Conservation (phyloP, 1,284 basidiomycete species). For the Inonotus obliquus region DNA sequence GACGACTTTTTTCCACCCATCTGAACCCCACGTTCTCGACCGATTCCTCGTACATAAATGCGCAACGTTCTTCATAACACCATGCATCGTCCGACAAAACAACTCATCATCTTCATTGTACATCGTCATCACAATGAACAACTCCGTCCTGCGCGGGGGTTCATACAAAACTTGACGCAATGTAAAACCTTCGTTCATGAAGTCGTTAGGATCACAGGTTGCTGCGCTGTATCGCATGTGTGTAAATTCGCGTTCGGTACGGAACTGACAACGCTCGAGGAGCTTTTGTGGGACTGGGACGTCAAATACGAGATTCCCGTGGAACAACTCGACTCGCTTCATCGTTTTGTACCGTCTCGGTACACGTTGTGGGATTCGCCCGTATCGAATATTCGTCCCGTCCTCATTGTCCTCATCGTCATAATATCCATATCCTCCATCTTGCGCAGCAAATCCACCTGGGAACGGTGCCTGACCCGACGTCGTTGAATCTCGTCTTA, state of each 20-base stretch:
- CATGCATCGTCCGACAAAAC: slow-evolving; percentile 87
- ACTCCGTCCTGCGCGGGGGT: slow-evolving; percentile 73
- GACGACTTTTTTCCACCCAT: slow-evolving; percentile 93
- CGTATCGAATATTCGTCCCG: slow-evolving; percentile 66
- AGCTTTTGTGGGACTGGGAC: slow-evolving; percentile 82
- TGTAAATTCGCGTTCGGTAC: slow-evolving; percentile 85
- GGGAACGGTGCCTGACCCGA: slow-evolving; percentile 31
- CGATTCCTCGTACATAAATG: slow-evolving; percentile 79
- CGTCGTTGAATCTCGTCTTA: slow-evolving; percentile 40
- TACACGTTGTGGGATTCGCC: slow-evolving; percentile 81
- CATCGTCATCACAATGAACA: slow-evolving; percentile 83
- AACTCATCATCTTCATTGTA: slow-evolving; percentile 75
- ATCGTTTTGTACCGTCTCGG: slow-evolving; percentile 87
- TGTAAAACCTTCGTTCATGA: slow-evolving; percentile 75
- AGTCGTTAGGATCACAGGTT: slow-evolving; percentile 92
- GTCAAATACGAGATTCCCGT: slow-evolving; percentile 89
- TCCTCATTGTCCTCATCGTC: slow-evolving; percentile 34
- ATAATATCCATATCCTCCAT: slow-evolving; percentile 14
- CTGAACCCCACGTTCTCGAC: slow-evolving; percentile 92
- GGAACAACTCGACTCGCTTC: slow-evolving; percentile 87
- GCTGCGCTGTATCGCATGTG: slow-evolving; percentile 93
- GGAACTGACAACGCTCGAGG: slow-evolving; percentile 70
- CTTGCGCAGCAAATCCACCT: slow-evolving; percentile 35
- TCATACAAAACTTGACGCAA: slow-evolving; percentile 81
- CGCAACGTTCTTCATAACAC: slow-evolving; percentile 85